A percentile compares a stretch with the other conserved stretches of the same genome.
These are phyloP conservation scores for Eleusine indica DNA, from an alignment of 176 grass and related monocot species.

Conservation along the genomic window DNA sequence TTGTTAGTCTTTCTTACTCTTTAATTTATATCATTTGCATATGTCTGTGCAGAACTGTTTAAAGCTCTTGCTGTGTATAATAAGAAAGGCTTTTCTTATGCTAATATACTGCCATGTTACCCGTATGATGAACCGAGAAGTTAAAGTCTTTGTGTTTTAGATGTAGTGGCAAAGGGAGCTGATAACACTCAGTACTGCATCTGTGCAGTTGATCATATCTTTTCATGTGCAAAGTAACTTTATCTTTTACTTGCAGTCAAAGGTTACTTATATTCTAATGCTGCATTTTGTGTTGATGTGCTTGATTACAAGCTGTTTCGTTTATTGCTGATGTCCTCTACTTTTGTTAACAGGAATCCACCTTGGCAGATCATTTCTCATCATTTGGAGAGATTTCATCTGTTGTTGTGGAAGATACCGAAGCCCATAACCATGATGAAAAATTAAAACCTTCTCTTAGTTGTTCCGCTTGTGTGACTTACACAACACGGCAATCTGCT, in stretches of 20 bases:
- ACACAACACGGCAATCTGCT: conserved; percentile 69
- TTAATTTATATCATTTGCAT: conserved; percentile 16
- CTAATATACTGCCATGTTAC: not conserved
- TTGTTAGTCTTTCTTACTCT: not conserved
- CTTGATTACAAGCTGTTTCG: conserved; percentile 31
- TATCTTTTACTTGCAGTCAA: not conserved
- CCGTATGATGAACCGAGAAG: conserved; percentile 24
- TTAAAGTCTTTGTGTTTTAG: conserved; percentile 10
- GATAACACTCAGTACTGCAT: conserved; percentile 13
- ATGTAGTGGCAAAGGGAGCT: conserved; percentile 12
- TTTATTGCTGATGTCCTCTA: conserved; percentile 26
- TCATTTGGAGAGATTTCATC: conserved; percentile 86
- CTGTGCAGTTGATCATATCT: not conserved
- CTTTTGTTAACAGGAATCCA: conserved; percentile 69
- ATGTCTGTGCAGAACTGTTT: conserved; percentile 17
- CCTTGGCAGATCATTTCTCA: conserved; percentile 86
- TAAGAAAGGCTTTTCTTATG: not conserved
- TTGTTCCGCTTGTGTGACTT: conserved; percentile 74
- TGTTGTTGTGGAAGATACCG: conserved; percentile 70
- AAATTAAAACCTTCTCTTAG: conserved; percentile 58
- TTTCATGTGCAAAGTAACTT: conserved; percentile 3
- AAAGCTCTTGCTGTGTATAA: not conserved
- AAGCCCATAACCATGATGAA: conserved; percentile 60
- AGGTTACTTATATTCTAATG: conserved; percentile 9
- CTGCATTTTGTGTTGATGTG: conserved; percentile 36